Evolutionary conservation across 2,329 filamentous ascomycete genomes (phyloP).

Genomic region (Teratosphaeria gauchensis): DNA sequence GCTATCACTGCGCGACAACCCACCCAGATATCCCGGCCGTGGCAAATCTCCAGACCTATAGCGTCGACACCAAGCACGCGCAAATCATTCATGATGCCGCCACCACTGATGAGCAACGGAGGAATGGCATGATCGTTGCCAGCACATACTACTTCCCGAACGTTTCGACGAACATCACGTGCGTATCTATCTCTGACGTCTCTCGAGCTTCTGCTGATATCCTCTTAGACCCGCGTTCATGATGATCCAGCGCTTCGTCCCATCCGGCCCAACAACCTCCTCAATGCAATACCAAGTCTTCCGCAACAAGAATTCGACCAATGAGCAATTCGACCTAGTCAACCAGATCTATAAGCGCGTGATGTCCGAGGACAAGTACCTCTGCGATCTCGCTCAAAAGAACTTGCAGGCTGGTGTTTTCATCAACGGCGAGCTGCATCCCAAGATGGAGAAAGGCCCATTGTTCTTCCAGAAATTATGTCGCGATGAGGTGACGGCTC

Average conservation of each 20-base stretch:
- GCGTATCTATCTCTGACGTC: too few relatives aligned
- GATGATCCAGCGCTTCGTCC: slow-evolving; percentile 55
- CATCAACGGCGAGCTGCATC: slow-evolving; percentile 54
- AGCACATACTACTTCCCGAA: slow-evolving; percentile 45
- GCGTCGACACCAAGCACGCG: slow-evolving; percentile 39
- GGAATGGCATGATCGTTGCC: slow-evolving; percentile 37
- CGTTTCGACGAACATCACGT: slow-evolving; percentile 42
- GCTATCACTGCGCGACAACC: slow-evolving; percentile 53
- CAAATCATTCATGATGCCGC: slow-evolving; percentile 41
- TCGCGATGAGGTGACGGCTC: slow-evolving; percentile 40
- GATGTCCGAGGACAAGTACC: slow-evolving; percentile 55
- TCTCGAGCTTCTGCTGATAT: slow-evolving; percentile 3
- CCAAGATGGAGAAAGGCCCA: slow-evolving; percentile 48
- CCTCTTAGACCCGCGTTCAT: slow-evolving; percentile 49
- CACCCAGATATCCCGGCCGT: slow-evolving; percentile 50
- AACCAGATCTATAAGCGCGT: slow-evolving; percentile 53
- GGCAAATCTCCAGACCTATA: slow-evolving; percentile 49
- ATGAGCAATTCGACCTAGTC: slow-evolving; percentile 49
- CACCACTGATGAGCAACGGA: slow-evolving; percentile 41
- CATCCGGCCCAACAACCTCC: slow-evolving; percentile 40
- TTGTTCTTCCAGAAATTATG: slow-evolving; percentile 46
- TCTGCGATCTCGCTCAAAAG: slow-evolving; percentile 50
- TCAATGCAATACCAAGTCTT: slow-evolving; percentile 55
- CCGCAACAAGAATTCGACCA: slow-evolving; percentile 50
- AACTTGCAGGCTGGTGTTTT: slow-evolving; percentile 55